These are phyloP conservation scores for Rhizopogon rudus DNA, from an alignment of 768 basidiomycete genomes.

Conservation along the genomic window DNA sequence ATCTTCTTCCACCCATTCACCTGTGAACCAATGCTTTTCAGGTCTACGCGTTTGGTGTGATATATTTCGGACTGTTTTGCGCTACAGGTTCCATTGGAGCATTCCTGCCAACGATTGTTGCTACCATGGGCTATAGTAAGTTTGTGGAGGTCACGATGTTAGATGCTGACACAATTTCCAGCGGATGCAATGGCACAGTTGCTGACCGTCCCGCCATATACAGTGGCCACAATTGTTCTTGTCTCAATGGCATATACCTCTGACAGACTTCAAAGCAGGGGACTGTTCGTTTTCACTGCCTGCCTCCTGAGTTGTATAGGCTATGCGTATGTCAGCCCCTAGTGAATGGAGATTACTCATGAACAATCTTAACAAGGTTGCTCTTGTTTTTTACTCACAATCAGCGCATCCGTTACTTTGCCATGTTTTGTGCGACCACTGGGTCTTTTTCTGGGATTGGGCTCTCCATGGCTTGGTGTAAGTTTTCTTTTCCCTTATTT, in stretches of 20 bases:
- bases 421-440: conserved; percentile 61
- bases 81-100: conserved; percentile 67
- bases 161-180: conserved; percentile 27
- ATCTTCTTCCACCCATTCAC: background rate
- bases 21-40: background rate
- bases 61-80: conserved; percentile 66
- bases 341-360: conserved; percentile 43
- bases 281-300: conserved; percentile 19
- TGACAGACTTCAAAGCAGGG: conserved; percentile 54
- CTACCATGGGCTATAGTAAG: conserved; percentile 60
- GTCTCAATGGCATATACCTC: conserved; percentile 48
- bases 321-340: conserved; percentile 40
- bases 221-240: conserved; percentile 53
- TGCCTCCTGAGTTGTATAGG: conserved; percentile 31
- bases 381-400: conserved; percentile 46
- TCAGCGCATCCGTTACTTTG: conserved; percentile 57
- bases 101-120: conserved; percentile 71
- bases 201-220: conserved; percentile 71
- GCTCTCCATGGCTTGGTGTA: conserved; percentile 66
- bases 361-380: conserved; percentile 31
- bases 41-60: conserved; percentile 50
- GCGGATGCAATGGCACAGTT: conserved; percentile 57
- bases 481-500: conserved; percentile 22
- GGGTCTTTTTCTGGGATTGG: conserved; percentile 69
- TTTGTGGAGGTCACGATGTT: conserved; percentile 4